These are phyloP conservation scores for Ambrosiella beaveri DNA, from an alignment of 2,329 filamentous ascomycete genomes.

Conservation along the genomic window DNA sequence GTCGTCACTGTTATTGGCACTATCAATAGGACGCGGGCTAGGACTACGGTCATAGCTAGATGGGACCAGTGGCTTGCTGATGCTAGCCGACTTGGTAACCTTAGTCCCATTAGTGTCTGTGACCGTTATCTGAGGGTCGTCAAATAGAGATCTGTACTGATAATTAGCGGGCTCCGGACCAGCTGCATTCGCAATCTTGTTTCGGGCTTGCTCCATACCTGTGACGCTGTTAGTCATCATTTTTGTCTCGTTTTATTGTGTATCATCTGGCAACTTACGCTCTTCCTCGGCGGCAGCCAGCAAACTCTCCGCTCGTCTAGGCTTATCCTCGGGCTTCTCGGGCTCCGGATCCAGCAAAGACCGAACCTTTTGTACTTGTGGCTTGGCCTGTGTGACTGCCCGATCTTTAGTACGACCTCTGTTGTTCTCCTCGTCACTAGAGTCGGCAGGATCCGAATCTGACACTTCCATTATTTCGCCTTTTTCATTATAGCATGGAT, in stretches of 20 bases:
- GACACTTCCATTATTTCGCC: slow-evolving; percentile 45
- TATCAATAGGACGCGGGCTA: slow-evolving; percentile 24
- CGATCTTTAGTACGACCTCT: slow-evolving; percentile 41
- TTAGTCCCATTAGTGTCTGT: slow-evolving; percentile 33
- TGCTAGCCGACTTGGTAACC: slow-evolving; percentile 26
- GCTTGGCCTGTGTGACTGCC: background rate
- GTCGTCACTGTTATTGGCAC: slow-evolving; percentile 63
- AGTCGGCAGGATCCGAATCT: slow-evolving; percentile 45
- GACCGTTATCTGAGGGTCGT: slow-evolving; percentile 48
- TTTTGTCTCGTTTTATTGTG: too few relatives aligned
- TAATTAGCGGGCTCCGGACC: slow-evolving; percentile 24
- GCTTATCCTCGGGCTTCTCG: slow-evolving; percentile 10
- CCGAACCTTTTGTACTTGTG: background rate
- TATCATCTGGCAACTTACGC: slow-evolving; percentile 34
- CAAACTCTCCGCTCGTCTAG: slow-evolving; percentile 38
- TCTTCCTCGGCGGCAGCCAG: slow-evolving; percentile 65
- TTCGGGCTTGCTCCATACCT: slow-evolving; percentile 5
- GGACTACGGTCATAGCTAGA: slow-evolving; percentile 61
- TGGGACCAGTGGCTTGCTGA: slow-evolving; percentile 47
- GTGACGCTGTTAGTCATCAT: background rate
- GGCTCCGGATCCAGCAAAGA: slow-evolving; percentile 19
- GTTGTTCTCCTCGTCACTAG: slow-evolving; percentile 39
- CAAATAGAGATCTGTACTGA: slow-evolving; percentile 45
- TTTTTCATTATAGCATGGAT: slow-evolving; percentile 29
- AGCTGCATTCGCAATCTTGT: slow-evolving; percentile 19